Evolutionary conservation across 345 rosid genomes (phyloP).

Genomic region (Odontarrhena argentea): DNA sequence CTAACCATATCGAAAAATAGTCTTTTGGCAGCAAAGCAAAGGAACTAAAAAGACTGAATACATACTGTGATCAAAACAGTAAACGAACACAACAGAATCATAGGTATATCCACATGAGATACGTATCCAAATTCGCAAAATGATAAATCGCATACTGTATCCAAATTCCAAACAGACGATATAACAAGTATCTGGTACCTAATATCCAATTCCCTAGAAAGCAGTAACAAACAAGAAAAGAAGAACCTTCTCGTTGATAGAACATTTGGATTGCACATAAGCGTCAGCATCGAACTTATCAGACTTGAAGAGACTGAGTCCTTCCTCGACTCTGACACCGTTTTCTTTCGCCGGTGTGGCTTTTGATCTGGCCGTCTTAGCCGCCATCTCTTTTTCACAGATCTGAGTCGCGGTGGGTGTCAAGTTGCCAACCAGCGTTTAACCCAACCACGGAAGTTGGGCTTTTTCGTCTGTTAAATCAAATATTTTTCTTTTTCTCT

Average conservation of each 20-base stretch:
- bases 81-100: not conserved
- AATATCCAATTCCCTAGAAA: not conserved
- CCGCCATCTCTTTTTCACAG: slow-evolving; percentile 51
- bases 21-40: not conserved
- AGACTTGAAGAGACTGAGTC: slow-evolving; percentile 80
- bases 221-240: too few relatives aligned
- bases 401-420: slow-evolving; percentile 40
- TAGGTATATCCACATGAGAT: not conserved
- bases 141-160: not conserved
- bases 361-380: slow-evolving; percentile 66
- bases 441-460: slow-evolving; percentile 24
- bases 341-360: slow-evolving; percentile 68
- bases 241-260: slow-evolving; percentile 91
- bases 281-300: slow-evolving; percentile 90
- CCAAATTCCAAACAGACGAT: not conserved
- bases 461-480: slow-evolving; percentile 16
- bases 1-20: not conserved
- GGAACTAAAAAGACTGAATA: not conserved
- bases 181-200: slow-evolving; percentile 7
- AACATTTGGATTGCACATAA: slow-evolving; percentile 90
- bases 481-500: not conserved
- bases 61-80: not conserved
- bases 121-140: not conserved
- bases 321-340: slow-evolving; percentile 81
- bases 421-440: slow-evolving; percentile 40